Base-by-base conservation (phyloP, 257 asterid species). In the Oldenlandia corymbosa region DNA sequence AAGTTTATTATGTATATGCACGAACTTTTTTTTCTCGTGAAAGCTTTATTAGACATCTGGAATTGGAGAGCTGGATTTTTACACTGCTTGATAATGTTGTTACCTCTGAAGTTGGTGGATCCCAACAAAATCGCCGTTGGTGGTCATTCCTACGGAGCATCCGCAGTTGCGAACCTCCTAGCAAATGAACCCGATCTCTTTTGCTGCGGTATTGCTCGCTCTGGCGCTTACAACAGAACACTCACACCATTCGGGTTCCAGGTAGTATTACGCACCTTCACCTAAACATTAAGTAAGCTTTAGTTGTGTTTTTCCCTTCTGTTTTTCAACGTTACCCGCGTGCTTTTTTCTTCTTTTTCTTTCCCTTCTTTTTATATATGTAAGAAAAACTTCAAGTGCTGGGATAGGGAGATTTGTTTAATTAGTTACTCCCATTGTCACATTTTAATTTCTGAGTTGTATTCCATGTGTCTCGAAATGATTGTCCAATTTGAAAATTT, bases 171-270 rank as follows among this genome's bases (percentile, higher is more conserved):
- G 59, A 93, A 93, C 76, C 95, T 93, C 67, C 87, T 93, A 41
- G 99, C 99, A 27, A 97, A 90, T 58, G 97, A 97, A 51, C 97
- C 97, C 58, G 94, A 93, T 84, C 90, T 93, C 41, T 93, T 93
- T 80, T 69, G 88, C 64, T 93, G 99, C 37, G 97, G 97, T 61
- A 78, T 93, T 71, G 99, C 99, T 50, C 92, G 99, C 26, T 93
- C 99, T 71, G 99, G 99, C 60, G 99, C 99, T 65, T 93, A 93
- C 71, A 93, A 90, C 77, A 75, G 97, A 83, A 93, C 99, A 8
- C 96, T 93, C 58, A 93, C 99, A 49, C 99, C 99, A 20, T 93
- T 93, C 70, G 97, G 99, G 50, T 93, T 93, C 82, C 99, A 92
- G 97, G 99, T 87, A 80, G n/a, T n/a, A 55, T 30, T 45, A 47